Conservation (phyloP, 371 early-diverging fungal species). For the Mucor plumbeus region DNA sequence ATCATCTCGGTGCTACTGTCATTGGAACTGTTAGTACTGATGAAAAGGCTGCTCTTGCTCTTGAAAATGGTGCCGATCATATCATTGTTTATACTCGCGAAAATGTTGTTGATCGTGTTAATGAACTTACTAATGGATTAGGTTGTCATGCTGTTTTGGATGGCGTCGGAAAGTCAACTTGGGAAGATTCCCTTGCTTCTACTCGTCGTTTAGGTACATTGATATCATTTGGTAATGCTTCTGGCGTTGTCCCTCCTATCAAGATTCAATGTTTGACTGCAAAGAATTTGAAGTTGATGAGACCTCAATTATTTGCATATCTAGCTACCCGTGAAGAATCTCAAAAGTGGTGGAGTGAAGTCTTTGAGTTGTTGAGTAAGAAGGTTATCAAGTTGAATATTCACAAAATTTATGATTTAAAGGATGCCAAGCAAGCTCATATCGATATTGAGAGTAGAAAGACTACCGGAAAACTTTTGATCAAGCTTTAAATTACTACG, state of each 20-base stretch:
- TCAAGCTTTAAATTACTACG: conserved; percentile 49
- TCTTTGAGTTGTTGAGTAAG: conserved; percentile 61
- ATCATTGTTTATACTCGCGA: conserved; percentile 77
- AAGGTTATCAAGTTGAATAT: conserved; percentile 68
- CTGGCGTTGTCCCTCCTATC: conserved; percentile 83
- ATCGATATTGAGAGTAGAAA: conserved; percentile 77
- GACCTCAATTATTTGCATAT: conserved; percentile 79
- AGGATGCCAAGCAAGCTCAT: conserved; percentile 81
- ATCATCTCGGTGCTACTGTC: conserved; percentile 82
- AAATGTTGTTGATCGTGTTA: conserved; percentile 70
- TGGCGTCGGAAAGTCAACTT: conserved; percentile 91
- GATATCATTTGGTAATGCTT: conserved; percentile 93
- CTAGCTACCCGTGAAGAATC: conserved; percentile 76
- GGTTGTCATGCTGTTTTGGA: conserved; percentile 91
- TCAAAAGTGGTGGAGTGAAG: conserved; percentile 57
- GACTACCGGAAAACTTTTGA: conserved; percentile 77
- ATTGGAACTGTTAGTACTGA: conserved; percentile 89
- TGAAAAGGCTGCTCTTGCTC: conserved; percentile 81
- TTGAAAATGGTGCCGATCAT: conserved; percentile 78
- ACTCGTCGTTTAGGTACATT: conserved; percentile 82
- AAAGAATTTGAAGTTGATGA: conserved; percentile 78
- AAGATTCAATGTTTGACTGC: conserved; percentile 68
- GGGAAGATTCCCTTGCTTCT: conserved; percentile 73
- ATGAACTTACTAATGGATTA: conserved; percentile 73
- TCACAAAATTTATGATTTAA: conserved; percentile 76